phyloP scores from a whole-genome alignment of 2,329 filamentous ascomycete genomes.

The Colletotrichum tofieldiae region DNA sequence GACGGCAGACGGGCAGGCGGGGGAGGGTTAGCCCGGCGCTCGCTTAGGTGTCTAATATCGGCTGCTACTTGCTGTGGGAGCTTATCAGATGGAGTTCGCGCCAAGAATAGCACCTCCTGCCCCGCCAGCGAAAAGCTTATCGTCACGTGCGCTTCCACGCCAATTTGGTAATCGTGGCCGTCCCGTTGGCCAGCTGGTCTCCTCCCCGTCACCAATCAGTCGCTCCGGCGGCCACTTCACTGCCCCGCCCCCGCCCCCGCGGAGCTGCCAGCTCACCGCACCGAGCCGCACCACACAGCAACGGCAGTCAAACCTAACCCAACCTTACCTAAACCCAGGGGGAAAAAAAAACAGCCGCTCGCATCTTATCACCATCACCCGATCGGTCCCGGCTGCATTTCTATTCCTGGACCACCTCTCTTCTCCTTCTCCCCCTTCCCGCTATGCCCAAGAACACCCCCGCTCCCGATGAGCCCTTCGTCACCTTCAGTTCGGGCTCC shows the following conservation, averaged over 20 bases:
- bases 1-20: not conserved
- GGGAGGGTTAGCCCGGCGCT: not conserved
- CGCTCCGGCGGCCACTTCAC: not conserved
- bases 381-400: slow-evolving; percentile 1
- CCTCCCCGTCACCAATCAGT: not conserved
- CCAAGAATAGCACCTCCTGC: slow-evolving; percentile 13
- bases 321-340: slow-evolving; percentile 23
- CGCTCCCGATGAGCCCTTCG: slow-evolving; percentile 40
- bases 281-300: slow-evolving; percentile 13
- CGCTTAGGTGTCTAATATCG: slow-evolving; percentile 11
- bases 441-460: slow-evolving; percentile 41
- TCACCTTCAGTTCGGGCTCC: slow-evolving; percentile 52
- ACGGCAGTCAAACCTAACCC: slow-evolving; percentile 12
- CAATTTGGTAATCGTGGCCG: slow-evolving; percentile 15
- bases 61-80: not conserved
- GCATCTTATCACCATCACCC: not conserved
- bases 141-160: slow-evolving; percentile 14
- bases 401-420: slow-evolving; percentile 23
- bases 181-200: slow-evolving; percentile 5
- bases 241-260: slow-evolving; percentile 14
- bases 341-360: not conserved
- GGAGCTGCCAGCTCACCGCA: slow-evolving; percentile 17
- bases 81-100: slow-evolving; percentile 28
- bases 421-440: not conserved
- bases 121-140: not conserved